A percentile compares a stretch with the other conserved stretches of the same genome.
These are phyloP conservation scores for Tricharina praecox DNA, from an alignment of 495 filamentous ascomycete genomes.

Conservation along the genomic window DNA sequence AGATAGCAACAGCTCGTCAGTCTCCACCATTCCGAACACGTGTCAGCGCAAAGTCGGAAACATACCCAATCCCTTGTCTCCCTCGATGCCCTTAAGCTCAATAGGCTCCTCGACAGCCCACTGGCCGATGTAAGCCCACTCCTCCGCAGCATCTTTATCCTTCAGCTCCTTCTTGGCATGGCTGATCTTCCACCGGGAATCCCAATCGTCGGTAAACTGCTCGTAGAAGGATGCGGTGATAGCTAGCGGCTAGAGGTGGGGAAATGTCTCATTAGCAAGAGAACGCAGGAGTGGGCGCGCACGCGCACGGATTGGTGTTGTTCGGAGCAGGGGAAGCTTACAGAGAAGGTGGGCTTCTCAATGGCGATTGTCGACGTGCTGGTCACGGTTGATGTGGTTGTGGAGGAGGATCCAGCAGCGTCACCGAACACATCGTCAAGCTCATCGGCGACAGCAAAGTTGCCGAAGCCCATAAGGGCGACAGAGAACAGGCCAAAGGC, in stretches of 20 bases:
- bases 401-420: constrained; percentile 28
- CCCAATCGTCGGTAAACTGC: constrained; percentile 95
- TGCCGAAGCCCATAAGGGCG: constrained; percentile 43
- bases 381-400: constrained; percentile 29
- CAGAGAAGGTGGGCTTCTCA: constrained; percentile 73
- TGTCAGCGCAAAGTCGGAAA: not conserved
- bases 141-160: constrained; percentile 66
- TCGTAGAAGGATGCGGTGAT: constrained; percentile 92
- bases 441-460: constrained; percentile 52
- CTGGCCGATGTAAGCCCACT: constrained; percentile 94
- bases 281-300: too few species aligned
- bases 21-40: not conserved
- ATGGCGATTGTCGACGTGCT: constrained; percentile 37
- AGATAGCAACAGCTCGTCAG: constrained; percentile 12
- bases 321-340: constrained; percentile 33
- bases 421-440: constrained; percentile 38
- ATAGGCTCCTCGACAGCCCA: constrained; percentile 93
- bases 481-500: constrained; percentile 49
- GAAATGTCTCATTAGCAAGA: not conserved
- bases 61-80: constrained; percentile 66
- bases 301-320: too few species aligned
- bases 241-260: constrained; percentile 47
- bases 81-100: constrained; percentile 84
- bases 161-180: constrained; percentile 81
- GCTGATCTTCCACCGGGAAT: constrained; percentile 76